Conservation (phyloP, 257 asterid species). For the Lithospermum erythrorhizon region DNA sequence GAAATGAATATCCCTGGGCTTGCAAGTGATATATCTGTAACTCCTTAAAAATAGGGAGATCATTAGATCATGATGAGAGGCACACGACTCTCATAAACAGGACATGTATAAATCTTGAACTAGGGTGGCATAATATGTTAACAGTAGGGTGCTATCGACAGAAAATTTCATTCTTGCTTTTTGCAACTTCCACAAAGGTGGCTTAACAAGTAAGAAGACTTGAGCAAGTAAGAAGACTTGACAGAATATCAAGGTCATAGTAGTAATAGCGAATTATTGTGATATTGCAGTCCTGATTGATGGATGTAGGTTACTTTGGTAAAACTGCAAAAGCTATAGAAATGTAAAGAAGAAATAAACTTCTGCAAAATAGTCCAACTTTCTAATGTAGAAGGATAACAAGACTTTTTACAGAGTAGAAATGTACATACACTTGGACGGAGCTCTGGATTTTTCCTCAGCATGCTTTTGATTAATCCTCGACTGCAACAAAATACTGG, state of each 20-base stretch:
- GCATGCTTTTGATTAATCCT: slow-evolving; percentile 81
- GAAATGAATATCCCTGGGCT: slow-evolving; percentile 1
- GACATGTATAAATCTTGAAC: no score
- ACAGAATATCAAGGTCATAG: neutral
- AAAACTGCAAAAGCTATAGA: neutral
- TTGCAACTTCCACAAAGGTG: neutral
- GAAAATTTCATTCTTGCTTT: no score
- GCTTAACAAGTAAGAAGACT: no score
- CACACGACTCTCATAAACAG: no score
- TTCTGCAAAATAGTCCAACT: no score
- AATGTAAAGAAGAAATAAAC: neutral
- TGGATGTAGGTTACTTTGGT: neutral
- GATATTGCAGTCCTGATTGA: neutral
- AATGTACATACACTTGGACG: slow-evolving; percentile 64
- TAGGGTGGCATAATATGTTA: neutral
- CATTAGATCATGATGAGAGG: neutral
- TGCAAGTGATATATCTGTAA: neutral
- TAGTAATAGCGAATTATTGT: neutral
- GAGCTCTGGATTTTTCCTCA: slow-evolving; percentile 78
- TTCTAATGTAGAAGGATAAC: neutral
- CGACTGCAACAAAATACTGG: slow-evolving; percentile 43
- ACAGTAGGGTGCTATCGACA: neutral
- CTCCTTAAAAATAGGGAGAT: neutral
- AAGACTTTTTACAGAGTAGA: slow-evolving; percentile 1
- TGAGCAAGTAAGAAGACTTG: neutral